Evolutionary conservation across 78 protist species (phyloP).

Genomic region (Cyanophora paradoxa): DNA sequence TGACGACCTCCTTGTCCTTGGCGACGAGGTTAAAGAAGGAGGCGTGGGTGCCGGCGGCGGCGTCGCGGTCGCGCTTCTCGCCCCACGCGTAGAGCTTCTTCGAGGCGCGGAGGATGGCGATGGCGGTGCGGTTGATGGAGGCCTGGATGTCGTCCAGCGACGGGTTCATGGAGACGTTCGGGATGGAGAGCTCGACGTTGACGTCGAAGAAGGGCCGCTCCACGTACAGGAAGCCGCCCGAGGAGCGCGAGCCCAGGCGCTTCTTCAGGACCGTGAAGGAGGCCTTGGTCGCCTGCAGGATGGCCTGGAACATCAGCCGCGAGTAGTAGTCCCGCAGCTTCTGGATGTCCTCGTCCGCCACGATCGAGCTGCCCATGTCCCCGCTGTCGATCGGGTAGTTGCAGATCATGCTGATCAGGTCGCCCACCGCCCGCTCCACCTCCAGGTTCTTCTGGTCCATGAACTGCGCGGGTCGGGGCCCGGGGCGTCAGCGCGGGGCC

Average conservation of each 20-base stretch:
- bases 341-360: constrained; percentile 10
- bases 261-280: constrained; percentile 40
- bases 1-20: constrained; percentile 48
- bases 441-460: constrained; percentile 38
- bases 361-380: not conserved
- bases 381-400: not conserved
- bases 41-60: not conserved
- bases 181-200: constrained; percentile 41
- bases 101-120: constrained; percentile 17
- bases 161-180: constrained; percentile 47
- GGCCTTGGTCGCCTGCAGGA: constrained; percentile 27
- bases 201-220: constrained; percentile 55
- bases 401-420: constrained; percentile 26
- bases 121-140: constrained; percentile 44
- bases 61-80: not conserved
- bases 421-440: constrained; percentile 40
- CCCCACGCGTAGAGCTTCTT: constrained; percentile 34
- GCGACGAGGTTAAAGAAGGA: constrained; percentile 33
- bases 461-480: too few relatives aligned
- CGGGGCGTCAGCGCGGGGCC: too few relatives aligned
- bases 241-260: constrained; percentile 33
- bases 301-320: constrained; percentile 43
- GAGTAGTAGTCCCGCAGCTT: constrained; percentile 34
- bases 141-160: constrained; percentile 42
- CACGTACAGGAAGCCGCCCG: constrained; percentile 15